Percentiles rank a stretch among this genome's conserved stretches.
Evolutionary conservation across 768 basidiomycete species (phyloP).

Genomic region (Dacryopinax primogenitus): DNA sequence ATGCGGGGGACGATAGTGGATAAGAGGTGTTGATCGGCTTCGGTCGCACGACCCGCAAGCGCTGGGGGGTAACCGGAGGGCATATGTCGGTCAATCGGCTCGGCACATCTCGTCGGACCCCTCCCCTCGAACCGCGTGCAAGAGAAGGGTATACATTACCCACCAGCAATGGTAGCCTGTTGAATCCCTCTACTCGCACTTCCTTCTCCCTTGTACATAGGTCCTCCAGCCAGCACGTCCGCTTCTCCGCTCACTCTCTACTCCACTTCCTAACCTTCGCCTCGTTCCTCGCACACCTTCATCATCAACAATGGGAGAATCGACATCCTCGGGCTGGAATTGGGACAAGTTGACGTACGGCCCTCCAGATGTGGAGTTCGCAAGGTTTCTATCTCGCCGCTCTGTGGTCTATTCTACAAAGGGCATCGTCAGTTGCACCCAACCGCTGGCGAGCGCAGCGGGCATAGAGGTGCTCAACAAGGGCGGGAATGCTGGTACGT

Average conservation of each 20-base stretch:
- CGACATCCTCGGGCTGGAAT: conserved; percentile 19
- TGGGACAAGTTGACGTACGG: conserved; percentile 44
- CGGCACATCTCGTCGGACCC: neutral
- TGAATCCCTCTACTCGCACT: conserved; percentile 4
- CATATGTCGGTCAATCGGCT: neutral
- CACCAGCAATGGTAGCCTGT: neutral
- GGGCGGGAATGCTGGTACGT: conserved; percentile 87
- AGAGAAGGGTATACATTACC: neutral
- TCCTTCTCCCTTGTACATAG: neutral
- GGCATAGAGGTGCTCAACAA: conserved; percentile 82
- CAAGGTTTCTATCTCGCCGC: conserved; percentile 68
- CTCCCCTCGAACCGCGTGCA: neutral
- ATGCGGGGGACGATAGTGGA: too few relatives aligned
- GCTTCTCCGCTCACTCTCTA: neutral
- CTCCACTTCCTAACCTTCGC: neutral
- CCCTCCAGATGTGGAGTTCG: conserved; percentile 49
- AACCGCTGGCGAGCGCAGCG: conserved; percentile 82
- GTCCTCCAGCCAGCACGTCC: neutral
- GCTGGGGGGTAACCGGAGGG: neutral
- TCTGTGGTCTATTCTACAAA: conserved; percentile 73
- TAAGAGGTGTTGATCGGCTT: conserved; percentile 1
- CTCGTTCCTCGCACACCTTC: neutral
- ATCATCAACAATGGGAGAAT: neutral
- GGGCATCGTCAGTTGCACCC: conserved; percentile 76
- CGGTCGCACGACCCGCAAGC: neutral